Conservation (phyloP, 2,329 filamentous ascomycete species). For the Phyllosticta citrichinensis region DNA sequence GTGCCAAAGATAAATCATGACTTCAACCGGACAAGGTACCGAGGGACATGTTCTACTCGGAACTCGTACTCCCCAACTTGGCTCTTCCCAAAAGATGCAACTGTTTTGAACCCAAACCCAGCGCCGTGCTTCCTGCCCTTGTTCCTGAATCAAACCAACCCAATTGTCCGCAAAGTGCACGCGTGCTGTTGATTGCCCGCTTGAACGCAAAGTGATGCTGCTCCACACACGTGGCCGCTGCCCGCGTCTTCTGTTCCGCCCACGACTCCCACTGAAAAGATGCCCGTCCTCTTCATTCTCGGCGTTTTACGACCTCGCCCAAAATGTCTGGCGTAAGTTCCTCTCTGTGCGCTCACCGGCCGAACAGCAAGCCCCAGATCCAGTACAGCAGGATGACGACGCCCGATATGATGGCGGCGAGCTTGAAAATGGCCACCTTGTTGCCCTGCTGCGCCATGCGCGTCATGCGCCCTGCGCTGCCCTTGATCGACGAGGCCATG, state of each 20-base stretch:
- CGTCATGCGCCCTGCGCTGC: constrained; percentile 69
- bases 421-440: constrained; percentile 80
- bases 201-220: not conserved
- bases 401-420: constrained; percentile 72
- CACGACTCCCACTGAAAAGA: not conserved
- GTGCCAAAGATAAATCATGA: not conserved
- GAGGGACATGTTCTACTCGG: not conserved
- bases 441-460: constrained; percentile 89
- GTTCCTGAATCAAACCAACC: not conserved
- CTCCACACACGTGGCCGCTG: not conserved
- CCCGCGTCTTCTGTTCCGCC: not conserved
- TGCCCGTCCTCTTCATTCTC: not conserved
- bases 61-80: not conserved
- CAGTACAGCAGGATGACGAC: constrained; percentile 69
- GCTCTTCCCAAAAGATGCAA: not conserved
- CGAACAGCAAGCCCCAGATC: constrained; percentile 30
- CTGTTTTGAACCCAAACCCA: not conserved
- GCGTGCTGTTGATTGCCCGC: not conserved
- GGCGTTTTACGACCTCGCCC: not conserved
- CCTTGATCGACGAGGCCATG: constrained; percentile 73
- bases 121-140: not conserved
- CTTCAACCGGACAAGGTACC: not conserved
- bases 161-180: not conserved
- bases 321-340: too few relatives aligned
- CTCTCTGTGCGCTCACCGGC: not conserved